Base-by-base conservation (phyloP, 164 flowering plant genomes). In the Vitis riparia region DNA sequence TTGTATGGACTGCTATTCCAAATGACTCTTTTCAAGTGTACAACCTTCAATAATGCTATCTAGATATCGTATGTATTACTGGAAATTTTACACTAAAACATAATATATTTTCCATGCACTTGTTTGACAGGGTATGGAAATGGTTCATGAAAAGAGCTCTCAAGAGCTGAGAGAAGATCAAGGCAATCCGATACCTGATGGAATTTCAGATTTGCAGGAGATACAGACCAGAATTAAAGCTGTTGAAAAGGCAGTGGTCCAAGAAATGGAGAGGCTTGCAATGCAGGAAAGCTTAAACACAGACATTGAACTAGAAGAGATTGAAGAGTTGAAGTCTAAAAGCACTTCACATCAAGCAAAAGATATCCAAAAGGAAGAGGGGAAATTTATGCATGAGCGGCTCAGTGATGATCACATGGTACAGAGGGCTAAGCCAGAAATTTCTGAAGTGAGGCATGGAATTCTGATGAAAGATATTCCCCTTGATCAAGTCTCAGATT, bases 401-500 rank as follows among this genome's bases (percentile, higher is more conserved):
- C 57, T 47, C 47, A 50, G 60, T 51, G 73, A 71, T 23, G 50
- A 70, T 59, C 69, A 67, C 52, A 79, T 65, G 68, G 52, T 27
- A 52, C 70, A 57, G 68, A 83, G 76, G 57, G 49, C 68, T 49
- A 83, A 62, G 67, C 61, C 79, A 16, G 84, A 74, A 62, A 60
- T 65, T 57, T 68, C 83, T 15, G 77, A 82, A 62, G 59, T 56
- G 17, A 73, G 49, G 52, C 77, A 71, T 71, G 84, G 76, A 62
- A 61, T 70, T 51, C 62, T 71, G 63, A 83, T 89, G 89, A 95
- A 90, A 83, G 97, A 95, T 71, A 91, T 93, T 78, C 91, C 82
- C 9, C 93, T 93, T 15, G 97, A 91, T 81, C 87, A 84, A 56
- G 84, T 68, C 53, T 90, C 94, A 16, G 83, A 83, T 62, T 56